phyloP scores from a whole-genome alignment of 768 basidiomycete species.

The Auricularia sp. region DNA sequence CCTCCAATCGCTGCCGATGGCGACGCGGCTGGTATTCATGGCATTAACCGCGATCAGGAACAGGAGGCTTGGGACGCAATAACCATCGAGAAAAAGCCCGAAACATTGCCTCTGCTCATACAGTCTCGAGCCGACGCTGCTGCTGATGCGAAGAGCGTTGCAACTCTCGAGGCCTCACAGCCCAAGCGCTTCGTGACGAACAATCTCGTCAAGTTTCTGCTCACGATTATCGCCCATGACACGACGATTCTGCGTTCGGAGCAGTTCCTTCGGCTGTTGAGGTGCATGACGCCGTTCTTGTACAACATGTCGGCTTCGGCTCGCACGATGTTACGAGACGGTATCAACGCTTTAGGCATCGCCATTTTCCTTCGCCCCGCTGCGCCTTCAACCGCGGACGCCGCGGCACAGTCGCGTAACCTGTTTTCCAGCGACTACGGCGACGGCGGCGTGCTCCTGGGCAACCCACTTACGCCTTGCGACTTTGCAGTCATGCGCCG shows the following conservation, averaged over 20 bases:
- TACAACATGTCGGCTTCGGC: constrained; percentile 46
- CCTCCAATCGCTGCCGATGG: constrained; percentile 30
- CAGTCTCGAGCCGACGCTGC: constrained; percentile 21
- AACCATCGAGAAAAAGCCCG: constrained; percentile 65
- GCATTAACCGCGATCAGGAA: constrained; percentile 54
- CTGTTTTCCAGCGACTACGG: neutral
- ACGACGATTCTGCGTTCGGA: constrained; percentile 56
- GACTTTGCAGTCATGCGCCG: constrained; percentile 49
- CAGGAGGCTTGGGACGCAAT: constrained; percentile 58
- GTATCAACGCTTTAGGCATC: constrained; percentile 54
- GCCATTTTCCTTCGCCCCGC: constrained; percentile 35
- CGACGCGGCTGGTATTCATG: constrained; percentile 60
- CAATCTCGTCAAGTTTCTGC: constrained; percentile 58
- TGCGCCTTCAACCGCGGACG: neutral
- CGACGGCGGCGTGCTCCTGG: constrained; percentile 16
- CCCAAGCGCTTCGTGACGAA: constrained; percentile 46
- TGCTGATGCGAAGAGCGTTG: constrained; percentile 25
- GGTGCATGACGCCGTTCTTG: constrained; percentile 44
- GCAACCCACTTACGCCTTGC: constrained; percentile 40
- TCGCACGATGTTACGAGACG: constrained; percentile 50
- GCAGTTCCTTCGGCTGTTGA: constrained; percentile 55
- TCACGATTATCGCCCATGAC: constrained; percentile 75
- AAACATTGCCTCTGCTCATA: constrained; percentile 52
- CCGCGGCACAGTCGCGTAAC: neutral
- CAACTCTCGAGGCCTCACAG: constrained; percentile 51